Evolutionary conservation across 192 early-diverging fungal species (phyloP).

Genomic region (Cladochytrium replicatum): DNA sequence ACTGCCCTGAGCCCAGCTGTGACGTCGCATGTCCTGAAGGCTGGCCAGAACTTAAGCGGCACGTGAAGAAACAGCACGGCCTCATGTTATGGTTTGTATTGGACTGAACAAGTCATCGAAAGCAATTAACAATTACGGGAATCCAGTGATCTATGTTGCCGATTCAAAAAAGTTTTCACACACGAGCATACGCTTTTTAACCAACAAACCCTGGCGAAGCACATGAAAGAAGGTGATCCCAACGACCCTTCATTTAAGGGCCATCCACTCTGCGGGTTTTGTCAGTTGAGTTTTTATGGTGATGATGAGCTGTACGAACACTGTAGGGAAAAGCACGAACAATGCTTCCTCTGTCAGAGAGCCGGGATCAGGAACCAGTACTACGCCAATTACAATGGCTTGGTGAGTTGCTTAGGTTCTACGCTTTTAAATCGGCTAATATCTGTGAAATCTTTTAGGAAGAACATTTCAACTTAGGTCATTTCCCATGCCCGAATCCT

Average conservation of each 20-base stretch:
- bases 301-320: constrained; percentile 93
- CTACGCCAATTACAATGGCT: constrained; percentile 65
- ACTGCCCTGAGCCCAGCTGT: constrained; percentile 81
- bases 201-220: constrained; percentile 57
- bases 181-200: constrained; percentile 90
- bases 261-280: constrained; percentile 89
- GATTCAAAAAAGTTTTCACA: constrained; percentile 84
- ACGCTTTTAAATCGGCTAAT: neutral
- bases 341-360: constrained; percentile 80
- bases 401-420: constrained; percentile 68
- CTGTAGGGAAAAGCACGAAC: constrained; percentile 85
- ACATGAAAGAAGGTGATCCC: constrained; percentile 60
- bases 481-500: constrained; percentile 70
- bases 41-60: constrained; percentile 76
- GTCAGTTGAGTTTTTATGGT: constrained; percentile 70
- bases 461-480: constrained; percentile 70
- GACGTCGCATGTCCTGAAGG: constrained; percentile 59
- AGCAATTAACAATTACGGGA: too few relatives aligned
- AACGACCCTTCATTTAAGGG: constrained; percentile 50
- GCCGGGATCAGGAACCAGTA: constrained; percentile 73
- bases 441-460: too few relatives aligned
- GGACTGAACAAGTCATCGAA: too few relatives aligned
- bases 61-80: constrained; percentile 67
- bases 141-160: constrained; percentile 79
- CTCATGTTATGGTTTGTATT: constrained; percentile 67